These are phyloP conservation scores for Pythium utonaiense DNA, from an alignment of 352 stramenopile genomes.

Conservation along the genomic window DNA sequence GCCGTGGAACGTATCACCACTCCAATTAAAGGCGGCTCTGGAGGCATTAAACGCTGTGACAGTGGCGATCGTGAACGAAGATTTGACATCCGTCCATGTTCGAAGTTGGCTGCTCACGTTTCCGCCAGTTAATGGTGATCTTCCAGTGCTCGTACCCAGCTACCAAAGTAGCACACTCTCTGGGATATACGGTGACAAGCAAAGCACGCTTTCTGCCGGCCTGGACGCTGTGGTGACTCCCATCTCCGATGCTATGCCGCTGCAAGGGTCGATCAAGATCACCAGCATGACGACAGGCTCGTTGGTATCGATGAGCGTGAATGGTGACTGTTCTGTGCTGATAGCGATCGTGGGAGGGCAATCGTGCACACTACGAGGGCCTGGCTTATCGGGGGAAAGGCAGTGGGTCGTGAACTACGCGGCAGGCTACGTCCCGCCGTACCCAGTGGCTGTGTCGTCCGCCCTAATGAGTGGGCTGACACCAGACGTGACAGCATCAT, in stretches of 20 bases:
- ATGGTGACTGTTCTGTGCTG: background rate
- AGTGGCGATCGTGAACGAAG: background rate
- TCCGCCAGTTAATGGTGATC: background rate
- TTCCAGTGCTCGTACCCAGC: background rate
- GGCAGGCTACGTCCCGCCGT: background rate
- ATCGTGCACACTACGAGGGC: conserved; percentile 22
- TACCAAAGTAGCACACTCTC: background rate
- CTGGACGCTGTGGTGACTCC: background rate
- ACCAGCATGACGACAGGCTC: background rate
- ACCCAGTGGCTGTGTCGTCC: background rate
- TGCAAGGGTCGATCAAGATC: background rate
- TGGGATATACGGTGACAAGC: background rate
- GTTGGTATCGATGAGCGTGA: background rate
- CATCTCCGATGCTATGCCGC: background rate
- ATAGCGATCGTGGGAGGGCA: background rate
- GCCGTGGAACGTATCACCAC: background rate
- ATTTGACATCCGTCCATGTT: background rate
- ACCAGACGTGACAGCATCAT: background rate
- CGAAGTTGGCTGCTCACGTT: background rate
- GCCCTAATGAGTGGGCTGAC: background rate
- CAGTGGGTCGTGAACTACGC: conserved; percentile 28
- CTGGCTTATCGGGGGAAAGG: conserved; percentile 31
- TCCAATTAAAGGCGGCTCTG: background rate
- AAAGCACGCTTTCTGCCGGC: background rate
- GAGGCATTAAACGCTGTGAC: background rate